phyloP scores from a whole-genome alignment of 2,329 filamentous ascomycete species.

The Cercospora sesami region DNA sequence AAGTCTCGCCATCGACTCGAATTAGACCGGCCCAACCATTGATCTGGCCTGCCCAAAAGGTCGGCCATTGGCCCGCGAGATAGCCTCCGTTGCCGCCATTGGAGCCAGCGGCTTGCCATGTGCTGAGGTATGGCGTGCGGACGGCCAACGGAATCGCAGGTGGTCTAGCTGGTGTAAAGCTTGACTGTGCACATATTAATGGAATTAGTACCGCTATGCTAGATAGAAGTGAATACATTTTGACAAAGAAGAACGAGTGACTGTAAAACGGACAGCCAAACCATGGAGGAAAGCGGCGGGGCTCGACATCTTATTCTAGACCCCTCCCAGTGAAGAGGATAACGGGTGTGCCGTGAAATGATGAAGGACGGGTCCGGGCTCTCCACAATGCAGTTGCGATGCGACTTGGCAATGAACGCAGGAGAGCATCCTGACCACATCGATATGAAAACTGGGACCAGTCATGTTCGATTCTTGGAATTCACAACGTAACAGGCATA shows the following conservation, averaged over 20 bases:
- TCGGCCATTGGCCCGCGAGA: constrained; percentile 67
- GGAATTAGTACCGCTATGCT: constrained; percentile 20
- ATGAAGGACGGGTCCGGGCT: constrained; percentile 13
- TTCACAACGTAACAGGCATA: constrained; percentile 1
- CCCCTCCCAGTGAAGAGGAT: constrained; percentile 2
- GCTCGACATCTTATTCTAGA: constrained; percentile 11
- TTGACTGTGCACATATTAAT: constrained; percentile 46
- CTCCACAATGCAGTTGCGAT: constrained; percentile 4
- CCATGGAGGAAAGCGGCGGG: not conserved
- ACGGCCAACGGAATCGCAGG: constrained; percentile 72
- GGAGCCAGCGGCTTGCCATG: constrained; percentile 63
- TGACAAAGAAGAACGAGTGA: constrained; percentile 11
- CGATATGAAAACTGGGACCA: constrained; percentile 15
- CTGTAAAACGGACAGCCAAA: not conserved
- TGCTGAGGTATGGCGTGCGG: constrained; percentile 71
- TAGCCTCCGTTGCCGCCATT: constrained; percentile 65
- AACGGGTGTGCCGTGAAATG: constrained; percentile 11
- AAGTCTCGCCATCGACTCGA: constrained; percentile 63
- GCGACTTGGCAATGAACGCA: constrained; percentile 11
- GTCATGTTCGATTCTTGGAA: not conserved
- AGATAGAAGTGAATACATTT: constrained; percentile 23
- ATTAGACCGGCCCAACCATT: constrained; percentile 70
- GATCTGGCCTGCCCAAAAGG: constrained; percentile 60
- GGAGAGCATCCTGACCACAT: constrained; percentile 13
- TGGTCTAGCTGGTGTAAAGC: constrained; percentile 64